Evolutionary conservation across 1,284 basidiomycete genomes (phyloP).

Genomic region (Sanghuangporus baumii): DNA sequence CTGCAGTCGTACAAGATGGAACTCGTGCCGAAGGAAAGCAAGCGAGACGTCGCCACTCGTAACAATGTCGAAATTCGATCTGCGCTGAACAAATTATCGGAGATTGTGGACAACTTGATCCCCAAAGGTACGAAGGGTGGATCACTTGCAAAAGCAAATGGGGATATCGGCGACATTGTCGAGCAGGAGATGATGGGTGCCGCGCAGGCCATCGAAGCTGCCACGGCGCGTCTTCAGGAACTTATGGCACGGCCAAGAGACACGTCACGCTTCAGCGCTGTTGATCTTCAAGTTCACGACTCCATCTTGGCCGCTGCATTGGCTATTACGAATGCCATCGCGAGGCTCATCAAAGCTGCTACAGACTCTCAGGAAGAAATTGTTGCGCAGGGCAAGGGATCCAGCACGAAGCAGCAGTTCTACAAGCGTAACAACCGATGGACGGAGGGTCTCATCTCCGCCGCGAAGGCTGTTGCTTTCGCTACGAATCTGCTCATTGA

Average conservation of each 20-base stretch:
- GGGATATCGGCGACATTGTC: constrained; percentile 95
- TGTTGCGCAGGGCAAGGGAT: constrained; percentile 90
- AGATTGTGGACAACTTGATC: constrained; percentile 81
- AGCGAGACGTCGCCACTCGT: constrained; percentile 84
- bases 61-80: constrained; percentile 84
- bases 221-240: constrained; percentile 84
- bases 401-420: constrained; percentile 91
- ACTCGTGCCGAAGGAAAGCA: constrained; percentile 62
- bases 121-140: constrained; percentile 78
- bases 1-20: constrained; percentile 94
- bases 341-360: constrained; percentile 90
- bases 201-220: constrained; percentile 89
- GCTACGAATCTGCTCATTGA: constrained; percentile 97
- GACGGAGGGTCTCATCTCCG: constrained; percentile 98
- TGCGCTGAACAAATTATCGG: constrained; percentile 81
- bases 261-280: constrained; percentile 76
- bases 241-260: constrained; percentile 89
- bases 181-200: constrained; percentile 96
- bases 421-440: constrained; percentile 99
- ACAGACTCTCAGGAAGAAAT: constrained; percentile 99
- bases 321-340: constrained; percentile 94
- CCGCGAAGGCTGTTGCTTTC: constrained; percentile 96
- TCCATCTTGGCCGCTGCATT: constrained; percentile 92
- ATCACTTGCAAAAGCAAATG: constrained; percentile 72
- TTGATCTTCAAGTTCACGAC: constrained; percentile 97